Evolutionary conservation across 805 yeast genomes (phyloP), one percentile per base, ranked within the genome.

Genomic region (Teunomyces barrocoloradensis): DNA sequence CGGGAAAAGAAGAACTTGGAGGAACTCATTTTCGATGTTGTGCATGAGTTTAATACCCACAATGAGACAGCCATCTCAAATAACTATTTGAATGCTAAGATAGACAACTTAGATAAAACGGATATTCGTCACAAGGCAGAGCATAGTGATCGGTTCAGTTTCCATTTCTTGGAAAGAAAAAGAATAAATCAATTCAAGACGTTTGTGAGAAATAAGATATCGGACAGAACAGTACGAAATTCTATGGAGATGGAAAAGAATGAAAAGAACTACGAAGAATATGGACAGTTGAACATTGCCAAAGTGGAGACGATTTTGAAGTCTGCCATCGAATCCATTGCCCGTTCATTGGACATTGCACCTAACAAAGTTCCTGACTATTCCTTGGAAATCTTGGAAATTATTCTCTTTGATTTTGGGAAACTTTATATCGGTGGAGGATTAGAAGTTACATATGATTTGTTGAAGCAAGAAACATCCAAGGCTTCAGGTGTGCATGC

Each of bases 371-470:
- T 87, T 2, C 77, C 84, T 5, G 83, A 78, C 39, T 79, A 82
- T 57, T 78, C 89, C 0, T 66, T 81, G 38, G 90, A 83, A 51
- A 64, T 91, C 11, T 71, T 87, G 48, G 88, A 87, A 51, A 73
- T 87, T 32, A 61, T 89, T 44, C 64, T 89, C 18, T 74, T 80
- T 41, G 89, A 85, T 46, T 74, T 88, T 33, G 94, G 96, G 1
- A 81, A 81, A 30, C 75, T 84, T 2, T 89, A 87, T 58, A 77
- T 90, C 38, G 90, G 87, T 34, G 73, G 82, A 12, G 90, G 89
- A 0, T 64, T 91, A 35, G 96, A 89, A 54, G 80, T 82, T 3
- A 75, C 89, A 0, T 86, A 81, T 55, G 77, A 70, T 43, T 64
- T 64, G 40, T 61, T 80, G 28, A 64, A 62, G 44, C 68, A 69